These are phyloP conservation scores for Amaranthus tricolor DNA, from an alignment of 179 eudicot genomes.

Conservation along the genomic window DNA sequence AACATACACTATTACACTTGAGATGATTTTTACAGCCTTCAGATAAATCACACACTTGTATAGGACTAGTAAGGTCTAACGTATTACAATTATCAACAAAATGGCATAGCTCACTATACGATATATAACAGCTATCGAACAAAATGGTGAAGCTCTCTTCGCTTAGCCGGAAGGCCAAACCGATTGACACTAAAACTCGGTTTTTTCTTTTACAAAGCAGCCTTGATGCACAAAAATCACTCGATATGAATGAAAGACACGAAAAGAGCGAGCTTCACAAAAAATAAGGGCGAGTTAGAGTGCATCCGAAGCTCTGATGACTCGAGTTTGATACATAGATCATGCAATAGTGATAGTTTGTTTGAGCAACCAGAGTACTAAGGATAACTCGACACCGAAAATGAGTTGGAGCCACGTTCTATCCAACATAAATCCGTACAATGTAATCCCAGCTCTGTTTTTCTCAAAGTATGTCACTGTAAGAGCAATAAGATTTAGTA, in stretches of 20 bases:
- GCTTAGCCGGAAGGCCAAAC: background rate
- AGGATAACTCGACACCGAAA: slow-evolving; percentile 71
- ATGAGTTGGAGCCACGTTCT: slow-evolving; percentile 75
- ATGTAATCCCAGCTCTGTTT: slow-evolving; percentile 83
- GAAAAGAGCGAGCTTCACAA: background rate
- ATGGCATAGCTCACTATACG: too few relatives aligned
- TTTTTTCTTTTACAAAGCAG: background rate
- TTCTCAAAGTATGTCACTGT: slow-evolving; percentile 87
- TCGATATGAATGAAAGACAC: background rate
- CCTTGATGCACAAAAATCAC: too few relatives aligned
- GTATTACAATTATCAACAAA: background rate
- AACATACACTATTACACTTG: too few relatives aligned
- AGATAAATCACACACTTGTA: background rate
- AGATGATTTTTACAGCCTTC: background rate
- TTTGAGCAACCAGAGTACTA: slow-evolving; percentile 88
- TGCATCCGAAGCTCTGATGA: background rate
- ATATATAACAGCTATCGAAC: background rate
- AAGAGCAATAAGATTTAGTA: background rate
- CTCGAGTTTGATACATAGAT: background rate
- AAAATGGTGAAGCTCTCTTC: background rate
- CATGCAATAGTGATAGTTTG: slow-evolving; percentile 61
- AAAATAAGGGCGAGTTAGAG: background rate
- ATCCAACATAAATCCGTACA: slow-evolving; percentile 84
- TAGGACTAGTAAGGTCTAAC: background rate
- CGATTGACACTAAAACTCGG: background rate